Evolutionary conservation across 148 eudicot genomes (phyloP).

Genomic region (Vaccinium macrocarpon): DNA sequence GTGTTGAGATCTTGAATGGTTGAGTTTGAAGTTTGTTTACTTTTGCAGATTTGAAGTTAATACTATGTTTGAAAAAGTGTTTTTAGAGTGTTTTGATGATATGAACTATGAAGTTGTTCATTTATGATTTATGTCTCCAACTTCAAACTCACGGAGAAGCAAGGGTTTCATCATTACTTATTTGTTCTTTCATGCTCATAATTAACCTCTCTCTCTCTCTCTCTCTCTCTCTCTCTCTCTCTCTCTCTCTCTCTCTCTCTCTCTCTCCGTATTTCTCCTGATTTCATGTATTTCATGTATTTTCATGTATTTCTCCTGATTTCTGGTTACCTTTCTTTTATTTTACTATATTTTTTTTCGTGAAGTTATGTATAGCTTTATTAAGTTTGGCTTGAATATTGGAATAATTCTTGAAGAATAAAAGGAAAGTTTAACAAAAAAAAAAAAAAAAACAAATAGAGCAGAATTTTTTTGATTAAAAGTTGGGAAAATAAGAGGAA

Average conservation of each 20-base stretch:
- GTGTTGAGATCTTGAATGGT: background rate
- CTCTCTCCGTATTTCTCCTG: background rate
- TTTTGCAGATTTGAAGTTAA: background rate
- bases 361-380: background rate
- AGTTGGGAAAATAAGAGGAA: too few species aligned
- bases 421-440: too few species aligned
- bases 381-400: background rate
- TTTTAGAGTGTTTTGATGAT: background rate
- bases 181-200: background rate
- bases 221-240: conserved; percentile 7
- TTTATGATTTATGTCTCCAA: background rate
- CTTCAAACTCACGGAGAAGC: background rate
- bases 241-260: background rate
- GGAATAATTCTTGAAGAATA: background rate
- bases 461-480: background rate
- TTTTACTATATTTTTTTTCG: background rate
- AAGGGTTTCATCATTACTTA: background rate
- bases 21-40: background rate
- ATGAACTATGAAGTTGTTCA: background rate
- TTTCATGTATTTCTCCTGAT: background rate
- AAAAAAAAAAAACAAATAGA: too few species aligned
- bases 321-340: background rate
- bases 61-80: background rate
- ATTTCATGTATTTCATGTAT: too few species aligned
- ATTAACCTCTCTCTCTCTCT: background rate